Conservation (phyloP, 768 basidiomycete genomes). For the Suillus bovinus region DNA sequence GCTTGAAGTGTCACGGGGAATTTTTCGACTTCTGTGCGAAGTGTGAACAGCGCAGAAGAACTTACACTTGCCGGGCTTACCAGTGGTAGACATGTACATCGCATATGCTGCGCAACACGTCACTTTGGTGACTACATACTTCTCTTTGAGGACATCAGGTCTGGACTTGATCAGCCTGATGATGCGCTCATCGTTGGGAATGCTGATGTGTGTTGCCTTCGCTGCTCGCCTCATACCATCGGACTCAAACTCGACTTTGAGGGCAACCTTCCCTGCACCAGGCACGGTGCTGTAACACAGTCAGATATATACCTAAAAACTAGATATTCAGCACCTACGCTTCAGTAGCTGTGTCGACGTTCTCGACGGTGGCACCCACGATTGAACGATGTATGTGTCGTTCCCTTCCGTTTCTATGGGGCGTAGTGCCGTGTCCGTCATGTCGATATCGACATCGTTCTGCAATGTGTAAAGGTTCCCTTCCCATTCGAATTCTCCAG, state of each 20-base stretch:
- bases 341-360: constrained; percentile 13
- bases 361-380: constrained; percentile 19
- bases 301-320: not conserved
- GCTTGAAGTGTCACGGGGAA: not conserved
- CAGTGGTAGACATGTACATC: not conserved
- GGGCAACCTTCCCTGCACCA: constrained; percentile 28
- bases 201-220: constrained; percentile 19
- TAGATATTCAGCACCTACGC: constrained; percentile 20
- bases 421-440: constrained; percentile 9
- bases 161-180: not conserved
- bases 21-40: not conserved
- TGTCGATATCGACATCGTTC: not conserved
- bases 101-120: not conserved
- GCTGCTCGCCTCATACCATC: constrained; percentile 31
- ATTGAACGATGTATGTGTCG: constrained; percentile 22
- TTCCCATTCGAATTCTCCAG: constrained; percentile 23
- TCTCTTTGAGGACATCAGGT: not conserved
- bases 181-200: constrained; percentile 15
- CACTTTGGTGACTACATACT: not conserved
- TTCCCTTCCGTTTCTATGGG: constrained; percentile 20
- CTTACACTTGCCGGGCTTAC: not conserved
- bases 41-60: not conserved
- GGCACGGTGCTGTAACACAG: constrained; percentile 10
- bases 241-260: constrained; percentile 37
- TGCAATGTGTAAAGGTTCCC: constrained; percentile 23